Conservation (phyloP, 805 yeast genomes). For the Metschnikowia gruessii region DNA sequence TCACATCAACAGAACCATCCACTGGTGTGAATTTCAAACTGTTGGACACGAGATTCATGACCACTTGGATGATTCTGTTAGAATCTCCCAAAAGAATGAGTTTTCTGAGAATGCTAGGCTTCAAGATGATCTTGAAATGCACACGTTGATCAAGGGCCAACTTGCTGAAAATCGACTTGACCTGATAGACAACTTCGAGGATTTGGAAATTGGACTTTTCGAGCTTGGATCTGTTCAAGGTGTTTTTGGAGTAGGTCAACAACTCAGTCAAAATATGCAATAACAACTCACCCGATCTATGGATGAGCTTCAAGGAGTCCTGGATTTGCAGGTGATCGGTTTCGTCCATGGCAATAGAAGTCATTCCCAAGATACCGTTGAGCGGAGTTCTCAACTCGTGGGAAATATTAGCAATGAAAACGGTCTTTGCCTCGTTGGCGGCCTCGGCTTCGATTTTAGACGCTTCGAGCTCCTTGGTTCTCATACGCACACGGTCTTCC, state of each 20-base stretch:
- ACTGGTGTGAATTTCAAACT: slow-evolving; percentile 90
- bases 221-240: slow-evolving; percentile 74
- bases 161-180: slow-evolving; percentile 79
- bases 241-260: slow-evolving; percentile 88
- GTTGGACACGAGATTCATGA: slow-evolving; percentile 89
- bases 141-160: slow-evolving; percentile 77
- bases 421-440: slow-evolving; percentile 96
- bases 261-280: slow-evolving; percentile 88
- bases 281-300: slow-evolving; percentile 86
- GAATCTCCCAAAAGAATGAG: slow-evolving; percentile 83
- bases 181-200: slow-evolving; percentile 78
- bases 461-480: slow-evolving; percentile 85
- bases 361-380: slow-evolving; percentile 95
- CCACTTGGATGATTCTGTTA: slow-evolving; percentile 84
- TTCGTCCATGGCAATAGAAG: slow-evolving; percentile 91
- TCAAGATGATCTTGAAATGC: slow-evolving; percentile 55
- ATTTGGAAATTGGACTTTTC: slow-evolving; percentile 81
- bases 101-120: slow-evolving; percentile 58
- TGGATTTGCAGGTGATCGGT: slow-evolving; percentile 63
- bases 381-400: slow-evolving; percentile 94
- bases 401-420: slow-evolving; percentile 86
- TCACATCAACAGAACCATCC: slow-evolving; percentile 73
- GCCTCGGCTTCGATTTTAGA: slow-evolving; percentile 88
- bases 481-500: slow-evolving; percentile 81
- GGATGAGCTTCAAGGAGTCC: slow-evolving; percentile 75